Evolutionary conservation across 2,329 filamentous ascomycete species (phyloP).

Genomic region (Torrubiellomyces zombiae): DNA sequence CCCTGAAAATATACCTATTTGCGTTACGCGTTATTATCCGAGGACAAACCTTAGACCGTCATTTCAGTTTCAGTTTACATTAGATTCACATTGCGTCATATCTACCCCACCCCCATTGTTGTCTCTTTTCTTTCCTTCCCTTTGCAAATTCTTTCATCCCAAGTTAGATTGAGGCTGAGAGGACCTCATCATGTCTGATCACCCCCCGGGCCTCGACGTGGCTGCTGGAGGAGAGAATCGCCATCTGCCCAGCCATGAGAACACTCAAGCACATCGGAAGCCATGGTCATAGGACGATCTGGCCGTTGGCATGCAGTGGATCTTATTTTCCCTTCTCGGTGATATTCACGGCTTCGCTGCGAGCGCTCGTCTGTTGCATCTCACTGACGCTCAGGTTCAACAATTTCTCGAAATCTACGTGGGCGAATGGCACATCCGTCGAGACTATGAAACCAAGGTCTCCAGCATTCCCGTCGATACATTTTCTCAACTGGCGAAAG

Average conservation of each 20-base stretch:
- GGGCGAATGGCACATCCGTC: slow-evolving; percentile 7
- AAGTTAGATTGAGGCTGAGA: too few relatives aligned
- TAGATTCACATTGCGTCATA: too few relatives aligned
- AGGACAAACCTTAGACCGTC: too few relatives aligned
- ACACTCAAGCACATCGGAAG: not conserved
- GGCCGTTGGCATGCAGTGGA: slow-evolving; percentile 10
- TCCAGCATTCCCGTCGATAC: slow-evolving; percentile 4
- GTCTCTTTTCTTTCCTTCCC: too few relatives aligned
- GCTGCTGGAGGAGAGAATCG: too few relatives aligned
- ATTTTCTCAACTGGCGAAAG: slow-evolving; percentile 3
- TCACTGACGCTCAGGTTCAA: slow-evolving; percentile 8
- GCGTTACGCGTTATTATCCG: too few relatives aligned
- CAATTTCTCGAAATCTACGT: slow-evolving; percentile 10
- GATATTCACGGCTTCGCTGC: slow-evolving; percentile 8
- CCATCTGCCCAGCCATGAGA: not conserved
- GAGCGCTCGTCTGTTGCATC: slow-evolving; percentile 6
- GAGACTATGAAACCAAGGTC: slow-evolving; percentile 6
- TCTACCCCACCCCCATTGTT: too few relatives aligned
- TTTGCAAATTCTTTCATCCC: too few relatives aligned
- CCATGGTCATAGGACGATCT: slow-evolving; percentile 9
- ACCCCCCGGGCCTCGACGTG: too few relatives aligned
- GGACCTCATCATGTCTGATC: too few relatives aligned
- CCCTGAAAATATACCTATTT: too few relatives aligned
- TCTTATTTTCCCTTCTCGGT: slow-evolving; percentile 9
- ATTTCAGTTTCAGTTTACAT: too few relatives aligned